A percentile compares a stretch with the other conserved stretches of the same genome.
Conservation (phyloP, 1,284 basidiomycete genomes). For the Ganoderma lingzhi region DNA sequence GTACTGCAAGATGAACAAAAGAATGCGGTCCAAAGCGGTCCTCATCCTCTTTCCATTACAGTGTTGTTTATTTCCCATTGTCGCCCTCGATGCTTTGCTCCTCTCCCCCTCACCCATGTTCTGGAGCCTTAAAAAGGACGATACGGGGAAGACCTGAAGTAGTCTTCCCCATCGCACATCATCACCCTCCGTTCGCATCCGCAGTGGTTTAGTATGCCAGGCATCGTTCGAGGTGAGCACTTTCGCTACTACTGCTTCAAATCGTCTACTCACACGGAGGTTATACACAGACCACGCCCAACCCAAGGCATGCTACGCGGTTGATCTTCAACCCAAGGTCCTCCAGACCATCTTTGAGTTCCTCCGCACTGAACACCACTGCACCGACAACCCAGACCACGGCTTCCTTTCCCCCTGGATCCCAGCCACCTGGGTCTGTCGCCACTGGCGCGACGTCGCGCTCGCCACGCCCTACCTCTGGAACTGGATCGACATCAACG, state of each 20-base stretch:
- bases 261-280: background rate
- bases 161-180: background rate
- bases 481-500: conserved; percentile 18
- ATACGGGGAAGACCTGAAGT: background rate
- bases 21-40: too few relatives aligned
- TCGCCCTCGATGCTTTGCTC: background rate
- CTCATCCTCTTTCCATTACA: background rate
- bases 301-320: background rate
- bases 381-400: conserved; percentile 1
- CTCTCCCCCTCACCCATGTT: background rate
- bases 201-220: background rate
- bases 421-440: conserved; percentile 17
- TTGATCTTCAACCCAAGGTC: conserved; percentile 8
- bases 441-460: conserved; percentile 17
- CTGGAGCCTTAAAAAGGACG: background rate
- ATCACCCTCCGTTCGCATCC: background rate
- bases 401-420: conserved; percentile 20
- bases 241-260: background rate
- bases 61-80: background rate
- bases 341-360: conserved; percentile 12
- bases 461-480: conserved; percentile 17
- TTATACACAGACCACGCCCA: background rate
- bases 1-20: background rate
- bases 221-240: background rate
- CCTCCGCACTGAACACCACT: conserved; percentile 5